Evolutionary conservation across 2,329 filamentous ascomycete species (phyloP).

Genomic region (Graphilbum fragrans): DNA sequence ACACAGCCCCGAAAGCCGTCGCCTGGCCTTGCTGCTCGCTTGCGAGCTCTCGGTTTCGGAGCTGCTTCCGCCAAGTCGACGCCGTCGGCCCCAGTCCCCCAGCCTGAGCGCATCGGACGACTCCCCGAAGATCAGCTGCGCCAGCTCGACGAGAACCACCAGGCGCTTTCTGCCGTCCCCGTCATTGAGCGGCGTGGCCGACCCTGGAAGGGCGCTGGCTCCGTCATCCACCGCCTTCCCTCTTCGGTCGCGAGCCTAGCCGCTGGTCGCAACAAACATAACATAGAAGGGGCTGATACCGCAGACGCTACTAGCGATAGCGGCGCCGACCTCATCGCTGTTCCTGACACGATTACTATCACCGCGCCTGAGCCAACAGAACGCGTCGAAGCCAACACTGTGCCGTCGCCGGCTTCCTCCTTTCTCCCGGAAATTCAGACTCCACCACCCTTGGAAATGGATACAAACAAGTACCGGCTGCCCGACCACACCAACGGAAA

Average conservation of each 20-base stretch:
- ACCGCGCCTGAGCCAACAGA: not conserved
- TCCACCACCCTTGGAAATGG: slow-evolving; percentile 45
- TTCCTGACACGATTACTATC: too few relatives aligned
- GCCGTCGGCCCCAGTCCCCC: slow-evolving; percentile 17
- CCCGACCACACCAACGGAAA: slow-evolving; percentile 59
- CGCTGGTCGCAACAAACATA: slow-evolving; percentile 2
- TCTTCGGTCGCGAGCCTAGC: slow-evolving; percentile 23
- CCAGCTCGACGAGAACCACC: slow-evolving; percentile 56
- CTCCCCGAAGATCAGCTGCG: slow-evolving; percentile 59
- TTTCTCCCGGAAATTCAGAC: slow-evolving; percentile 40
- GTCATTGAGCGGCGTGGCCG: slow-evolving; percentile 54
- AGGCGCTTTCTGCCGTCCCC: slow-evolving; percentile 36
- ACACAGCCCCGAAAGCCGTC: slow-evolving; percentile 41
- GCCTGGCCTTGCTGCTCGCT: slow-evolving; percentile 50
- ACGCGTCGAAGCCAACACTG: not conserved
- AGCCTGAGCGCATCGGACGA: slow-evolving; percentile 45
- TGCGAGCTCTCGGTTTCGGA: slow-evolving; percentile 53
- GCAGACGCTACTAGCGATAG: slow-evolving; percentile 18
- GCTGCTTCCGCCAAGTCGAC: slow-evolving; percentile 23
- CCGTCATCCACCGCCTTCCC: slow-evolving; percentile 39
- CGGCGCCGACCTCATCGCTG: slow-evolving; percentile 7
- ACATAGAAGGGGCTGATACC: slow-evolving; percentile 9
- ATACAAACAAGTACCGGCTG: slow-evolving; percentile 62
- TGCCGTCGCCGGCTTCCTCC: slow-evolving; percentile 17
- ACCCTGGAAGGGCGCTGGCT: slow-evolving; percentile 58